Evolutionary conservation across 805 yeast species (phyloP).

Genomic region (Pichia paraexigua): DNA sequence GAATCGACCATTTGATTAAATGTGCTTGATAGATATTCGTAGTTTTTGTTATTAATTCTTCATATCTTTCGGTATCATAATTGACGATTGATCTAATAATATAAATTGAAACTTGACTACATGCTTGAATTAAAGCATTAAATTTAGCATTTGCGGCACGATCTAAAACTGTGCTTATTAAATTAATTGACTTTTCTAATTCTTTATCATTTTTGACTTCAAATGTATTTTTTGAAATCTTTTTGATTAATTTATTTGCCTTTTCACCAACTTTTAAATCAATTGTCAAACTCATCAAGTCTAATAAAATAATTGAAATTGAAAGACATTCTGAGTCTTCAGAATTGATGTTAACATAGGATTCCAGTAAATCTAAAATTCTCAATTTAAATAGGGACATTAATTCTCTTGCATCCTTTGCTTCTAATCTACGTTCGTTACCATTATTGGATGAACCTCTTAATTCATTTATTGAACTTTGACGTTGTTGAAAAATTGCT

Average conservation of each 20-base stretch:
- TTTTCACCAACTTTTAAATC: conserved; percentile 67
- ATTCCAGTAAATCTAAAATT: conserved; percentile 68
- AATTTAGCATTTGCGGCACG: conserved; percentile 36
- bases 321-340: conserved; percentile 33
- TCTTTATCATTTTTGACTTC: conserved; percentile 23
- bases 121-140: conserved; percentile 46
- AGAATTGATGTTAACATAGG: conserved; percentile 43
- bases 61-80: conserved; percentile 22
- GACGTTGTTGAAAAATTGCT: conserved; percentile 75
- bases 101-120: conserved; percentile 59
- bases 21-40: conserved; percentile 49
- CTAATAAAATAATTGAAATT: conserved; percentile 48
- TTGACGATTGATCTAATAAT: conserved; percentile 48
- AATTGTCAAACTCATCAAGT: conserved; percentile 55
- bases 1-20: conserved; percentile 53
- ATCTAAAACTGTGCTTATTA: conserved; percentile 36
- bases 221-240: conserved; percentile 39
- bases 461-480: conserved; percentile 46
- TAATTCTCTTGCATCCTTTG: conserved; percentile 69
- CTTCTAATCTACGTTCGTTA: conserved; percentile 62
- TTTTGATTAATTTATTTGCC: conserved; percentile 65
- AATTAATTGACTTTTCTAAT: conserved; percentile 12
- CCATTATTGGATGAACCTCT: conserved; percentile 39
- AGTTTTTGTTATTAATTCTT: conserved; percentile 33
- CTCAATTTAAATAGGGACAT: conserved; percentile 73